These are phyloP conservation scores for Pseudoturritis turrita DNA, from an alignment of 345 rosid species.

Conservation along the genomic window DNA sequence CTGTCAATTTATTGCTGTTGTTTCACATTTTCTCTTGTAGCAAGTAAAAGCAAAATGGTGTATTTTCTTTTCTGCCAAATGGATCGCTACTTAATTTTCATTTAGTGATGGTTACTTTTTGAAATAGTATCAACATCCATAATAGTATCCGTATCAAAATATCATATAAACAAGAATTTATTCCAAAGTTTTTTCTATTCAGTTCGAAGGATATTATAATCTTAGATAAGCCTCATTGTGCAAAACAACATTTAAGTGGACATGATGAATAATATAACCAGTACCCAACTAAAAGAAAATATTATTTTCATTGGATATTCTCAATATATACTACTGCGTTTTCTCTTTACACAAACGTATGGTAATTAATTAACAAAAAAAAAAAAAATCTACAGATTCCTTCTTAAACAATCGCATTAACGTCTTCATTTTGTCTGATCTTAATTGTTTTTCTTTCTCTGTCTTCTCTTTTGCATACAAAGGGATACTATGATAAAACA, in stretches of 20 bases:
- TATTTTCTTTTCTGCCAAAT: too few species aligned
- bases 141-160: too few species aligned
- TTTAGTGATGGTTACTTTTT: too few species aligned
- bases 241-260: not conserved
- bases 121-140: too few species aligned
- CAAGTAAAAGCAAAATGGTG: too few species aligned
- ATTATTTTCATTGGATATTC: not conserved
- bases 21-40: too few species aligned
- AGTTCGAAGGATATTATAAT: not conserved
- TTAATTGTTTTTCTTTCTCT: not conserved
- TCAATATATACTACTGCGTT: not conserved
- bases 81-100: too few species aligned
- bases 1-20: too few species aligned
- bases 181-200: too few species aligned
- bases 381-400: not conserved
- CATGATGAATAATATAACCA: not conserved
- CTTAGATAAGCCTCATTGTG: not conserved
- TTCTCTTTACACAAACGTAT: not conserved
- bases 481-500: not conserved
- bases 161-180: too few species aligned
- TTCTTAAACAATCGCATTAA: not conserved
- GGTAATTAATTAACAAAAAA: not conserved
- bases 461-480: not conserved
- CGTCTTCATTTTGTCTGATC: not conserved
- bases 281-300: not conserved